Base-by-base conservation (phyloP, 148 eudicot species). In the Cornus florida region DNA sequence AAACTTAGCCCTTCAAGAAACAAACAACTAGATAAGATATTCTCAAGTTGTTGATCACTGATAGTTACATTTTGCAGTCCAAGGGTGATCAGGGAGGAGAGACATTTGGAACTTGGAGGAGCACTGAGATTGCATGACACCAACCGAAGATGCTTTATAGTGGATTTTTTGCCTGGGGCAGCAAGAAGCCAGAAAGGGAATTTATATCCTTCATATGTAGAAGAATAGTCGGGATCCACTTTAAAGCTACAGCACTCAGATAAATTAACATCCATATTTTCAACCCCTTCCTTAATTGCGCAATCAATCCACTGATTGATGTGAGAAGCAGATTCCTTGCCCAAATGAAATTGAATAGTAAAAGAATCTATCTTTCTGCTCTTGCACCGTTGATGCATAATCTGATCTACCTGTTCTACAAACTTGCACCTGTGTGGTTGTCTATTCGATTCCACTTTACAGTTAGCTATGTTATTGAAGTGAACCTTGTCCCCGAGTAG, bases 1-100 rank as follows among this genome's bases (percentile, higher is more conserved):
- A 83, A 75, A 79, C 71, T 76, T 57, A 83, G 67, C 12, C 39
- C 62, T 62, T 83, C 82, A 59, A 83, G 82, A 66, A n/a, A 71
- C 31, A 62, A 83, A 81, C 79, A 75, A 53, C 38, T 71, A 19
- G 76, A 83, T 32, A 83, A 75, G 12, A 83, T 70, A 70, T 7
- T 71, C 57, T 75, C 70, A 17, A 83, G 77, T 46, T 71, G 59
- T 56, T 83, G 53, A 69, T 79, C 80, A 20, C 73, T 35, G 59
- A 79, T 28, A 75, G 28, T 71, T 2, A 83, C 82, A 20, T 48
- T 19, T 75, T 33, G 68, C 75, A 83, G 57, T 56, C 65, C 69
- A 56, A 83, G 28, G 48, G 76, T 79, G 33, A 69, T 20, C 62
- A 83, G 78, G 48, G 86, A 83, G 64, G 69, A 39, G 38, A 75